Evolutionary conservation across 306 rosid genomes (phyloP).

Genomic region (Rubus idaeus): DNA sequence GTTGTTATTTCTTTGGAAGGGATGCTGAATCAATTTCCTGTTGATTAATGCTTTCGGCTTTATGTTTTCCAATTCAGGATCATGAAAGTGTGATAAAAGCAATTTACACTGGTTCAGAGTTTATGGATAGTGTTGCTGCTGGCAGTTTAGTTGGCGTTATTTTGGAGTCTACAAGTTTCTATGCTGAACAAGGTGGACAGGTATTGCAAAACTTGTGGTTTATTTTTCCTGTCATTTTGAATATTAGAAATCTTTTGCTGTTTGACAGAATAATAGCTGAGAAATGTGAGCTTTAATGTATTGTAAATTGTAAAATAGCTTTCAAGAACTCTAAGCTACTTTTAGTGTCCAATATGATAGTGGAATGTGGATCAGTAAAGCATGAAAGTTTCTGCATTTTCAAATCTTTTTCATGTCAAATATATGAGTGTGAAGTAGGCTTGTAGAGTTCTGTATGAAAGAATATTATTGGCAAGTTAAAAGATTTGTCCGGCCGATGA

Average conservation of each 20-base stretch:
- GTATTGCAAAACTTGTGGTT: constrained; percentile 37
- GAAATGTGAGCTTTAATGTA: neutral
- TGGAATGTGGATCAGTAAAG: neutral
- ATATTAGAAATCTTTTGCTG: neutral
- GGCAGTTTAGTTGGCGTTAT: constrained; percentile 70
- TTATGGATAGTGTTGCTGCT: constrained; percentile 51
- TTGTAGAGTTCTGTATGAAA: too few relatives aligned
- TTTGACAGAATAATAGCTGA: neutral
- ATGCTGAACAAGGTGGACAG: constrained; percentile 99
- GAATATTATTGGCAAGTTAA: too few relatives aligned
- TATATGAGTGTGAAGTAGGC: too few relatives aligned
- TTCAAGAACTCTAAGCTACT: neutral
- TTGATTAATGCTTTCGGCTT: constrained; percentile 19
- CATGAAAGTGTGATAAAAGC: constrained; percentile 79
- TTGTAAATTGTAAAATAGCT: neutral
- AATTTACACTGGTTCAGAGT: constrained; percentile 81
- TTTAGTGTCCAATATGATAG: constrained; percentile 2
- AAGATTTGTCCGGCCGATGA: too few relatives aligned
- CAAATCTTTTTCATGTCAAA: too few relatives aligned
- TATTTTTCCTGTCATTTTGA: neutral
- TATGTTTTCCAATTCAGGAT: constrained; percentile 45
- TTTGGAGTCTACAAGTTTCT: constrained; percentile 90
- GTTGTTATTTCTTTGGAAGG: neutral
- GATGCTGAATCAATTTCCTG: neutral
- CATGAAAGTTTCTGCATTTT: too few relatives aligned